Base-by-base conservation (phyloP, 228 moss, liverwort and hornwort genomes). In the Sphagnum fallax region DNA sequence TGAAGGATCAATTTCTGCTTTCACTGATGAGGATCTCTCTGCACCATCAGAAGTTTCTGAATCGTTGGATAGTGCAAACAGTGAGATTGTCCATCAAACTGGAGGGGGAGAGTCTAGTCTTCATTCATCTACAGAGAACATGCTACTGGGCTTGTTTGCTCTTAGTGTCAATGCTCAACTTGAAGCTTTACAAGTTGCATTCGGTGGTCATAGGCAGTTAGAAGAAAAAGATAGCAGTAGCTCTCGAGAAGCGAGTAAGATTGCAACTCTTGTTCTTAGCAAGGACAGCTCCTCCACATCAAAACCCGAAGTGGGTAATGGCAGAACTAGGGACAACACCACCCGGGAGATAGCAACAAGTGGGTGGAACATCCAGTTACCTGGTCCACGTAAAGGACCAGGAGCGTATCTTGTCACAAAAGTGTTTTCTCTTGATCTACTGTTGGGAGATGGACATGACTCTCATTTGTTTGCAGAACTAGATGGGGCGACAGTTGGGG, bases 401-500 rank as follows among this genome's bases (percentile, higher is more conserved):
- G 83, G 76, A 73, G 71, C 72, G n/a, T 83, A 77, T 61, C 47
- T 77, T 62, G 61, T 70, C 6, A 15, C 74, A 58, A 63, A 74
- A 62, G 74, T 58, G 48, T 47, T 80, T 67, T 80, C 79, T 52
- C 60, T 88, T 58, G 76, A 86, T 53, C 52, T 71, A 48, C 82
- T 79, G 14, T n/a, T 93, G 55, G 93, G 93, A 72, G 90, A 91
- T 70, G 97, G 88, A 12, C 76, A 82, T 49, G 84, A 86, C 70
- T 71, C 88, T 64, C 73, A 69, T 62, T 71, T 83, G 66, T 77
- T 70, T 62, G 67, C 74, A 48, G 60, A 75, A 57, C 78, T 80
- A 55, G 72, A 85, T 73, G 83, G 82, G 69, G 78, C 77, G 63
- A 85, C 81, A 70, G 80, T 77, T 75, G 77, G 81, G 64, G 73